These are phyloP conservation scores for Penicillium longicatenatum DNA, from an alignment of 495 filamentous ascomycete genomes.

Conservation along the genomic window DNA sequence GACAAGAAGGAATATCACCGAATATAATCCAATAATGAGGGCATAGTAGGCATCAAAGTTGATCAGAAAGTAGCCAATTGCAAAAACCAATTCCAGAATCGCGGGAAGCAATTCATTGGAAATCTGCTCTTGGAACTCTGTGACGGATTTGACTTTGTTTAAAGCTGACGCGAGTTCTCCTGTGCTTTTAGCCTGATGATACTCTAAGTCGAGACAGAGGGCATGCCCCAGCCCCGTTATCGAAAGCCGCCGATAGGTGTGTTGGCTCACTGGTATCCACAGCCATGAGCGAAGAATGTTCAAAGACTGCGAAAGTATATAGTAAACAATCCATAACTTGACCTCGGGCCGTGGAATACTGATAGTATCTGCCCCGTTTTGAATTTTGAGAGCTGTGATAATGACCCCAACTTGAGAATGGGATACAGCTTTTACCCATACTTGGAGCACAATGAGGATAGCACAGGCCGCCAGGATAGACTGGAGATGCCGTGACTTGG, in stretches of 20 bases:
- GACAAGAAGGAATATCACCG: constrained; percentile 78
- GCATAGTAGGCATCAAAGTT: constrained; percentile 76
- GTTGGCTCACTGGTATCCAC: constrained; percentile 83
- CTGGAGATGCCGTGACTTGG: constrained; percentile 70
- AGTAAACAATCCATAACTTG: constrained; percentile 65
- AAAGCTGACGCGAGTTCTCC: constrained; percentile 83
- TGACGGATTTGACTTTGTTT: constrained; percentile 82
- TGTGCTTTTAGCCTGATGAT: constrained; percentile 82
- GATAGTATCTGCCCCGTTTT: not conserved
- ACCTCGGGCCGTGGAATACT: constrained; percentile 52
- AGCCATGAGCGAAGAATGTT: constrained; percentile 67
- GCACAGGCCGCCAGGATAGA: constrained; percentile 79
- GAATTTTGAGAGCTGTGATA: not conserved
- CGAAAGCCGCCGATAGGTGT: constrained; percentile 75
- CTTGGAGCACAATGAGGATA: constrained; percentile 70
- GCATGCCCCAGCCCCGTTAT: constrained; percentile 88
- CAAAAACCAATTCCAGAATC: constrained; percentile 77
- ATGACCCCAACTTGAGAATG: constrained; percentile 57
- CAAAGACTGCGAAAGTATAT: constrained; percentile 74
- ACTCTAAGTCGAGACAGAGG: constrained; percentile 79
- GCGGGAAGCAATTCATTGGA: constrained; percentile 82
- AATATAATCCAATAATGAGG: constrained; percentile 72
- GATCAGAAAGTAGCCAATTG: constrained; percentile 73
- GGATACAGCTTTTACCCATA: constrained; percentile 70
- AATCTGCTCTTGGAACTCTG: constrained; percentile 75